phyloP scores from a whole-genome alignment of 345 rosid genomes.

The Combretum micranthum region DNA sequence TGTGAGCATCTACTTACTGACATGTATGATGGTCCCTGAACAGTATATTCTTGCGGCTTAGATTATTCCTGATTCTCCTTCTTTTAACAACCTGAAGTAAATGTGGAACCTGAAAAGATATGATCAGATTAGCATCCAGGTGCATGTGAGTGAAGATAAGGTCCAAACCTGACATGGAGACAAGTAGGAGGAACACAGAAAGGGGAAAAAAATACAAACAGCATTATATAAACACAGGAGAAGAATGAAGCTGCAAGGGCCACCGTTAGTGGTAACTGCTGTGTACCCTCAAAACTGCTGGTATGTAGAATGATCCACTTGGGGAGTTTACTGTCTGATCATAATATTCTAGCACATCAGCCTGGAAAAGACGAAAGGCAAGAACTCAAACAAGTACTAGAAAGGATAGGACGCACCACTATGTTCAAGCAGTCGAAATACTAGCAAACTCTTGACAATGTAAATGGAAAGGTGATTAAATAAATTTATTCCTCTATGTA shows the following conservation, averaged over 20 bases:
- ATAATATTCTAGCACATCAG: constrained; percentile 92
- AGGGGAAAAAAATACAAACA: neutral
- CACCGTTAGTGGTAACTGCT: constrained; percentile 6
- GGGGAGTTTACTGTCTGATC: constrained; percentile 81
- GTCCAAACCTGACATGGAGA: neutral
- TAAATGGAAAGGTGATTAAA: too few relatives aligned
- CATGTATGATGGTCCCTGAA: constrained; percentile 72
- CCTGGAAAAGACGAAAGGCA: constrained; percentile 33
- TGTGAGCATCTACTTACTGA: constrained; percentile 49
- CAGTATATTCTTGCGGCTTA: constrained; percentile 75
- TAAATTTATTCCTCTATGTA: too few relatives aligned
- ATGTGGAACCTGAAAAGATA: constrained; percentile 67
- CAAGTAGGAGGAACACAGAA: neutral
- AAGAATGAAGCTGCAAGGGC: neutral
- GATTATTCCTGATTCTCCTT: constrained; percentile 53
- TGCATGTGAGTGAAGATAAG: neutral
- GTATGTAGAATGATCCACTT: constrained; percentile 82
- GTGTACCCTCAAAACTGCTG: constrained; percentile 90
- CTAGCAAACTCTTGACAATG: too few relatives aligned
- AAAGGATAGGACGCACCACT: neutral
- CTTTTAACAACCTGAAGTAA: constrained; percentile 84
- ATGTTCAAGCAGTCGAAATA: too few relatives aligned
- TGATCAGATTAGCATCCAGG: neutral
- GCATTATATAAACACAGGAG: too few relatives aligned
- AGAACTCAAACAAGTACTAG: neutral